phyloP scores from a whole-genome alignment of 2,329 filamentous ascomycete species.

The Xylariaceae sp. region DNA sequence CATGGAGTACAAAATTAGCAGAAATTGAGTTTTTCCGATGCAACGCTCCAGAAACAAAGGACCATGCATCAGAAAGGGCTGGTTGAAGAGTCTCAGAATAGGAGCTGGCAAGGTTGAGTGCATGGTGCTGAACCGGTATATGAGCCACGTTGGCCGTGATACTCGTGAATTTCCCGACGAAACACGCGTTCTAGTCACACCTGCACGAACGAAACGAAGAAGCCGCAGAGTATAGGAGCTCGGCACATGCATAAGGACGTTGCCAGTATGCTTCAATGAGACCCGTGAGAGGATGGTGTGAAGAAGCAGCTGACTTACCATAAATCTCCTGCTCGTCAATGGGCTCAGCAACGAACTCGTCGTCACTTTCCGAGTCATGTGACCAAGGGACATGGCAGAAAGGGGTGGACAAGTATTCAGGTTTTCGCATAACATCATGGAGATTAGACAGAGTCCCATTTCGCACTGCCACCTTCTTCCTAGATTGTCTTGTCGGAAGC shows the following conservation, averaged over 20 bases:
- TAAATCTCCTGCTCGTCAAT: slow-evolving; percentile 98
- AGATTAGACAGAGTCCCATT: slow-evolving; percentile 44
- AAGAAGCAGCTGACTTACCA: slow-evolving; percentile 48
- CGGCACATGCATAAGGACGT: too few species aligned
- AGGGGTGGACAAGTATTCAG: slow-evolving; percentile 37
- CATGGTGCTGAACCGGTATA: slow-evolving; percentile 4
- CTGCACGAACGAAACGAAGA: too few species aligned
- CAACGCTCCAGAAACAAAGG: neutral
- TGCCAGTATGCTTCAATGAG: neutral
- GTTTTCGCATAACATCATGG: slow-evolving; percentile 41
- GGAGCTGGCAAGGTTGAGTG: slow-evolving; percentile 1
- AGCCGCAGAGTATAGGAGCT: too few species aligned
- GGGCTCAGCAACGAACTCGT: slow-evolving; percentile 66
- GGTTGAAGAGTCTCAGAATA: neutral
- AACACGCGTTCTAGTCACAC: too few species aligned
- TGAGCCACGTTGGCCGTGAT: neutral
- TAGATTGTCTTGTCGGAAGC: slow-evolving; percentile 72
- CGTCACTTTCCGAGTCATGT: slow-evolving; percentile 38
- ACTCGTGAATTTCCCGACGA: neutral
- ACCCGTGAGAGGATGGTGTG: neutral
- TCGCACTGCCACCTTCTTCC: slow-evolving; percentile 44
- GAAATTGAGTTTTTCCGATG: neutral
- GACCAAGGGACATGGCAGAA: slow-evolving; percentile 35
- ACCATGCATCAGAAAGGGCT: neutral
- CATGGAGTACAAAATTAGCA: neutral